Evolutionary conservation across 805 yeast species (phyloP), one percentile per base, ranked within the genome.

Genomic region (Kazachstania kunashirensis): DNA sequence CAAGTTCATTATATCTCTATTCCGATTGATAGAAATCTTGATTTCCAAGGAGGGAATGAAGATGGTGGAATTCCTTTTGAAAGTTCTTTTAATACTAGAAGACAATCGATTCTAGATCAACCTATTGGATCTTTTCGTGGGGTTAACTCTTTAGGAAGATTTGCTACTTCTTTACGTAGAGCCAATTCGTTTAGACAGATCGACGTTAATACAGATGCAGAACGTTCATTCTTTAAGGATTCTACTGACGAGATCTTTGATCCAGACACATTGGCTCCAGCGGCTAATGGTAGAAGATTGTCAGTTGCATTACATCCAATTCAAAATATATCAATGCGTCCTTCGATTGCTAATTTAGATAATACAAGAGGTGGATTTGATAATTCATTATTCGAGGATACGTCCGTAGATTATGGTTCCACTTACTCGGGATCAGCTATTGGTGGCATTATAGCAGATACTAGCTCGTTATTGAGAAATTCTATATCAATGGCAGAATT

Each of bases 91-190:
- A 26, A 18, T 16, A 39, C 40, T 7, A 54, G 70, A 43, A 48
- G 67, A 24, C 59, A 57, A 29, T 65, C 70, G 1, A 48, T 66
- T 14, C 51, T 69, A 15, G 65, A 66, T 41, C 61, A 64, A 29
- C 71, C 74, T 21, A 60, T 73, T 18, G 79, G 79, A 3, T 76
- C 81, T 14, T 76, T 75, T 52, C 67, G 67, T 50, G 80, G 84
- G 31, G 66, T 65, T 16, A 81, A 81, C 58, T 80, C 92, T 1
- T 55, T 84, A 29, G 76, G 79, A 40, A 75, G 82, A 38, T 84
- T 84, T 60, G 94, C 94, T 2, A 74, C 83, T 11, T 84, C 94
- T 0, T 75, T 70, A 51, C 71, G 76, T 27, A 70, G 95, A 53
- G 92, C 94, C 2, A 89, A 83, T 54, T 74, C 85, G 3, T 75